A percentile compares a stretch with the other conserved stretches of the same genome.
Evolutionary conservation across 148 eudicot genomes (phyloP).

Genomic region (Camellia lanceoleosa): DNA sequence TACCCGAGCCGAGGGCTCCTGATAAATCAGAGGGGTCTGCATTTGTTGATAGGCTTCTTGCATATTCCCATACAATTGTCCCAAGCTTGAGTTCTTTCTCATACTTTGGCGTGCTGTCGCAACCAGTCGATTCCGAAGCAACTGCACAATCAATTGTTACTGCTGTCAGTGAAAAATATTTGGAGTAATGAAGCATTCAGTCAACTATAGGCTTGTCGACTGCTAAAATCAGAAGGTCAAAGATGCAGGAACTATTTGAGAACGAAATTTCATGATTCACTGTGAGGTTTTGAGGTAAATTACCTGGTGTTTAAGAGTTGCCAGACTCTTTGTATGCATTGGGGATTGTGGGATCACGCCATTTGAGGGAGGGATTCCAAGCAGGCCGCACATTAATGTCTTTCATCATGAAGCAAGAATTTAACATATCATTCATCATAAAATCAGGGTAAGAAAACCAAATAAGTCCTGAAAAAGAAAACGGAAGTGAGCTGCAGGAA

Average conservation of each 20-base stretch:
- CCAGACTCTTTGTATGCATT: conserved; percentile 93
- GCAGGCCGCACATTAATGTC: conserved; percentile 79
- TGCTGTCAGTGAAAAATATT: neutral
- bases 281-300: neutral
- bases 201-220: neutral
- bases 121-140: conserved; percentile 75
- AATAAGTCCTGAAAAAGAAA: neutral
- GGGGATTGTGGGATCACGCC: conserved; percentile 97
- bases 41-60: conserved; percentile 85
- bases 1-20: conserved; percentile 60
- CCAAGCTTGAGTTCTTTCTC: conserved; percentile 64
- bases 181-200: neutral
- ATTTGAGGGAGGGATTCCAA: conserved; percentile 88
- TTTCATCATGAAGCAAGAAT: conserved; percentile 22
- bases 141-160: conserved; percentile 35
- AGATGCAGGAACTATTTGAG: neutral
- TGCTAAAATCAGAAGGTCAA: neutral
- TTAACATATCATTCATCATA: neutral
- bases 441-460: neutral
- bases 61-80: conserved; percentile 77
- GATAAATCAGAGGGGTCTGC: conserved; percentile 92
- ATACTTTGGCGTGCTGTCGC: conserved; percentile 70
- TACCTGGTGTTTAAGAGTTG: conserved; percentile 91
- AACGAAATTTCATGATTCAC: neutral
- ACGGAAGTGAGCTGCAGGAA: neutral